phyloP scores from a whole-genome alignment of 495 filamentous ascomycete species.

The Penicillium desertorum region DNA sequence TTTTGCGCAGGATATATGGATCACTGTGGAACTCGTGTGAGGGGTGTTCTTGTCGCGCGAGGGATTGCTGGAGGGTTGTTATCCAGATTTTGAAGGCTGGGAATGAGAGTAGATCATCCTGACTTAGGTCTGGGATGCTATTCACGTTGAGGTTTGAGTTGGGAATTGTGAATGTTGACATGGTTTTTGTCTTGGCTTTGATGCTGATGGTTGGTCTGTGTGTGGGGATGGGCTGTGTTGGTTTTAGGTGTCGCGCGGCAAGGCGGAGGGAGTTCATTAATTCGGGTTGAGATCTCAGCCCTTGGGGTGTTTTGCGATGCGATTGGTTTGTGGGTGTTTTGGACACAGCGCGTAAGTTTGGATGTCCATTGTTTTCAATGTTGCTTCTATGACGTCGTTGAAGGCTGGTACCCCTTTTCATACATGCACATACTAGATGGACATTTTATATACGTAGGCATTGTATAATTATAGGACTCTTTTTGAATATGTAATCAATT shows the following conservation, averaged over 20 bases:
- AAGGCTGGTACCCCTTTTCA: not conserved
- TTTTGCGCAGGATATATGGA: slow-evolving; percentile 67
- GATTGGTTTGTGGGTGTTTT: not conserved
- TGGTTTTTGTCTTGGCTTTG: not conserved
- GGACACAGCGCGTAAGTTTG: not conserved
- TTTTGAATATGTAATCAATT: not conserved
- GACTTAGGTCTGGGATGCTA: slow-evolving; percentile 56
- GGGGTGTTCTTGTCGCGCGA: slow-evolving; percentile 58
- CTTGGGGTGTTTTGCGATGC: not conserved
- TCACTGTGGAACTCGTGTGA: slow-evolving; percentile 68
- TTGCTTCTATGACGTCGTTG: not conserved
- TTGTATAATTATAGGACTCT: not conserved
- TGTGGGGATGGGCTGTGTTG: slow-evolving; percentile 4
- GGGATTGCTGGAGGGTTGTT: slow-evolving; percentile 60
- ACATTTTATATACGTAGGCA: not conserved
- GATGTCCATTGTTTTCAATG: not conserved
- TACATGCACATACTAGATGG: not conserved
- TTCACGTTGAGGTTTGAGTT: slow-evolving; percentile 46
- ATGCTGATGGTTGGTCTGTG: not conserved
- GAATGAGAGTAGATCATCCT: slow-evolving; percentile 66
- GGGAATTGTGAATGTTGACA: slow-evolving; percentile 26
- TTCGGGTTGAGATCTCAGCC: not conserved
- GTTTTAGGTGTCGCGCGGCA: slow-evolving; percentile 11
- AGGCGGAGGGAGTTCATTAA: slow-evolving; percentile 17
- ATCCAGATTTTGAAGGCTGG: slow-evolving; percentile 75